phyloP scores from a whole-genome alignment of 192 early-diverging fungal species.

The Paraglomus brasilianum region DNA sequence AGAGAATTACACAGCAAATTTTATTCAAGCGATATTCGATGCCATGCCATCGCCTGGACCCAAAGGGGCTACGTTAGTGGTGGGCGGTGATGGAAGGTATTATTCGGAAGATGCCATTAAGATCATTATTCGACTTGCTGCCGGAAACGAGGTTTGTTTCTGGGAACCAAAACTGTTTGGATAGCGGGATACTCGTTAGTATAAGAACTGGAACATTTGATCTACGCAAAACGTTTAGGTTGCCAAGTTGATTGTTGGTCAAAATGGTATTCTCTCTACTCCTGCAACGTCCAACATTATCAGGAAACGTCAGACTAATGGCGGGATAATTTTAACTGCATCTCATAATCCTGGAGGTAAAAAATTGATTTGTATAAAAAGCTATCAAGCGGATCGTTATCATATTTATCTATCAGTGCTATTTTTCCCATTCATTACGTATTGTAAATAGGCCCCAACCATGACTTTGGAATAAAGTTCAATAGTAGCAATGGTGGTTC shows the following conservation, averaged over 20 bases:
- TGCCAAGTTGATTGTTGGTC: conserved; percentile 84
- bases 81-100: conserved; percentile 97
- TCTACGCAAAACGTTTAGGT: conserved; percentile 50
- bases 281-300: conserved; percentile 95
- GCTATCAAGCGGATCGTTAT: not conserved
- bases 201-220: not conserved
- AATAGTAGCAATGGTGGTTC: conserved; percentile 96
- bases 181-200: not conserved
- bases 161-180: too few species aligned
- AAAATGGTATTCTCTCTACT: conserved; percentile 91
- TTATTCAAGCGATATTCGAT: conserved; percentile 87
- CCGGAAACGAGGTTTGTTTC: conserved; percentile 70
- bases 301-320: conserved; percentile 82
- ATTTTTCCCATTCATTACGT: not conserved
- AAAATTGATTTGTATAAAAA: not conserved
- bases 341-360: conserved; percentile 95
- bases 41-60: conserved; percentile 77
- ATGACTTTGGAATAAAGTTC: conserved; percentile 99
- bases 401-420: not conserved
- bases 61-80: conserved; percentile 77
- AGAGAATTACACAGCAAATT: conserved; percentile 93
- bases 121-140: conserved; percentile 83
- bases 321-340: conserved; percentile 96
- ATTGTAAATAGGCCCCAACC: conserved; percentile 64
- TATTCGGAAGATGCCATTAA: conserved; percentile 82